A percentile compares a stretch with the other conserved stretches of the same genome.
These are phyloP conservation scores for Lipomyces kockii DNA, from an alignment of 805 yeast species.

Conservation along the genomic window DNA sequence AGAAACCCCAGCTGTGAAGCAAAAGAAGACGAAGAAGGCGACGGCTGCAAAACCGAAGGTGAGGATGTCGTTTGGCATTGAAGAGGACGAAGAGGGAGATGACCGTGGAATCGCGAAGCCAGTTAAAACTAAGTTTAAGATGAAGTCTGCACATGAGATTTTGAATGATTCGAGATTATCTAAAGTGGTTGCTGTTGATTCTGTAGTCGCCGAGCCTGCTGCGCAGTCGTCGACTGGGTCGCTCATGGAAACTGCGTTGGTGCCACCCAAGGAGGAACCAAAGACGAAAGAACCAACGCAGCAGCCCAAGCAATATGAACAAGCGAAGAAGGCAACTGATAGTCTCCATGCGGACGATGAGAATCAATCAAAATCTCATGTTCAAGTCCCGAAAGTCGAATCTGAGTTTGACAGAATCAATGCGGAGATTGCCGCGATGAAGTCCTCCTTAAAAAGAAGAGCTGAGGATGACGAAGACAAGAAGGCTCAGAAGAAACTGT, in stretches of 20 bases:
- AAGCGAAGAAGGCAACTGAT: background rate
- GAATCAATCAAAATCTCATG: conserved; percentile 13
- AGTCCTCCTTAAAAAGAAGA: conserved; percentile 25
- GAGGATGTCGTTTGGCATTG: conserved; percentile 49
- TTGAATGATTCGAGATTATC: conserved; percentile 25
- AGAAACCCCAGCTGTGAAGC: conserved; percentile 5
- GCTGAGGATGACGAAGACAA: background rate
- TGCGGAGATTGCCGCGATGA: conserved; percentile 34
- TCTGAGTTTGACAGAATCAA: conserved; percentile 33
- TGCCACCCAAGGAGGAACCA: background rate
- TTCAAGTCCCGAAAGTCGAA: conserved; percentile 11
- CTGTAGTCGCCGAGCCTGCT: background rate
- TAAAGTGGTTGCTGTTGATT: conserved; percentile 7
- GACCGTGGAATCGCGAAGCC: conserved; percentile 25
- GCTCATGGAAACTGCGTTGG: background rate
- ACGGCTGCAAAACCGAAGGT: conserved; percentile 43
- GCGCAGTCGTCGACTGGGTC: background rate
- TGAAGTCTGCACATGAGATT: conserved; percentile 40
- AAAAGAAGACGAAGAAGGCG: conserved; percentile 21
- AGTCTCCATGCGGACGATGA: conserved; percentile 5
- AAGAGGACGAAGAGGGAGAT: conserved; percentile 47
- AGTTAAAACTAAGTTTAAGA: conserved; percentile 34
- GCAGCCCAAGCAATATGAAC: background rate
- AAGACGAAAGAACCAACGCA: background rate
- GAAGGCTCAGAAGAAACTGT: conserved; percentile 17